Conservation (phyloP, 192 early-diverging fungal genomes). For the Coemansia sp. region DNA sequence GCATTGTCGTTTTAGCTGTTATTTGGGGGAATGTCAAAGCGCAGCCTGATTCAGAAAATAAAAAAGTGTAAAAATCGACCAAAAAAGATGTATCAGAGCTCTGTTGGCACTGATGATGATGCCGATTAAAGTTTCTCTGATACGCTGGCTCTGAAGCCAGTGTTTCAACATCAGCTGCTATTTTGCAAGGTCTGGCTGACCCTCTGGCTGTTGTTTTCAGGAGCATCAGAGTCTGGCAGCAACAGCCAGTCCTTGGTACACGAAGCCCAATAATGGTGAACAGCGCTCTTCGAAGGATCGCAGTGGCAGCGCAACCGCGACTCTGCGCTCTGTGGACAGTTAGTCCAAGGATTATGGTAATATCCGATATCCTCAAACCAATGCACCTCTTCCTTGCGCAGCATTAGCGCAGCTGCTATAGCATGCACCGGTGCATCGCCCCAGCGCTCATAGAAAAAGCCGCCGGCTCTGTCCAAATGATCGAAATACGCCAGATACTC, state of each 20-base stretch:
- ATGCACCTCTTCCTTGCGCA: slow-evolving; percentile 62
- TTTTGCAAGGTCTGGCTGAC: background rate
- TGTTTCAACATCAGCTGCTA: too few species aligned
- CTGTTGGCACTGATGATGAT: too few species aligned
- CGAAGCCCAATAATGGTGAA: slow-evolving; percentile 50
- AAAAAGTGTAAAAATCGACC: too few species aligned
- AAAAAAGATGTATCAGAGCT: too few species aligned
- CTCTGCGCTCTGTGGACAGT: slow-evolving; percentile 42
- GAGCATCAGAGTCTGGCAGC: slow-evolving; percentile 22
- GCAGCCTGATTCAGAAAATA: too few species aligned
- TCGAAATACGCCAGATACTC: slow-evolving; percentile 71
- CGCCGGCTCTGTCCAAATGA: slow-evolving; percentile 59
- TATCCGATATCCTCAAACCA: slow-evolving; percentile 78
- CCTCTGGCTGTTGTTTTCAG: background rate
- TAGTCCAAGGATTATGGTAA: slow-evolving; percentile 58
- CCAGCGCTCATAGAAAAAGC: too few species aligned
- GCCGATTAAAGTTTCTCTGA: too few species aligned
- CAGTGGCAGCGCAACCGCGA: slow-evolving; percentile 50
- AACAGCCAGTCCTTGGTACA: slow-evolving; percentile 42
- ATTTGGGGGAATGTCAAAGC: too few species aligned
- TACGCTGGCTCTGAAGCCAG: too few species aligned
- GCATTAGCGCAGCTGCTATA: slow-evolving; percentile 61
- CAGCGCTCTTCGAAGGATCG: slow-evolving; percentile 48
- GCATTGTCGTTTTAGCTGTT: too few species aligned
- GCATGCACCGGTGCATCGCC: slow-evolving; percentile 62